Percentiles rank a stretch among this genome's conserved stretches.
Conservation (phyloP, 768 basidiomycete genomes). For the Phaffia australis region DNA sequence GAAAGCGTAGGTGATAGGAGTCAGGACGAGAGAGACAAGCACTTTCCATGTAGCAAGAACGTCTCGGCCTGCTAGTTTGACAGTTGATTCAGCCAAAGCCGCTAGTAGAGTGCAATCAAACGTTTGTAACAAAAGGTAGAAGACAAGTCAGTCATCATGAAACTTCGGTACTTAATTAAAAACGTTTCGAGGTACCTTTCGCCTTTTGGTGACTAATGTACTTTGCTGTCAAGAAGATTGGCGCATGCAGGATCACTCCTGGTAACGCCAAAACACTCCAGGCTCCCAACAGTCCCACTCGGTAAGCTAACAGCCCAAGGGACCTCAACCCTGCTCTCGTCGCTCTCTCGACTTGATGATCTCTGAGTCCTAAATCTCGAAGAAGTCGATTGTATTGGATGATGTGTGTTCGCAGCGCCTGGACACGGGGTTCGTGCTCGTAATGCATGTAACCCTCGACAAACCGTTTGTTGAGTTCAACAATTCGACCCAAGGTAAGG, state of each 20-base stretch:
- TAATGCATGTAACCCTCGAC: slow-evolving; percentile 86
- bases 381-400: slow-evolving; percentile 80
- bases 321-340: slow-evolving; percentile 73
- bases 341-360: slow-evolving; percentile 89
- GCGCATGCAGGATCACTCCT: slow-evolving; percentile 74
- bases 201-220: slow-evolving; percentile 79
- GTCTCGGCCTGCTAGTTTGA: slow-evolving; percentile 91
- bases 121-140: background rate
- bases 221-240: slow-evolving; percentile 83
- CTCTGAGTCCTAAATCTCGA: slow-evolving; percentile 78
- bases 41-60: slow-evolving; percentile 98
- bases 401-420: slow-evolving; percentile 66
- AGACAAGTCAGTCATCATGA: background rate
- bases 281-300: slow-evolving; percentile 58
- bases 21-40: slow-evolving; percentile 78
- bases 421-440: slow-evolving; percentile 80
- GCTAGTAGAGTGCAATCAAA: slow-evolving; percentile 44
- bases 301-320: slow-evolving; percentile 69
- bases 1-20: slow-evolving; percentile 70
- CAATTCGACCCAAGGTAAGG: slow-evolving; percentile 85
- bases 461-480: slow-evolving; percentile 84
- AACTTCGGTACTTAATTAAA: no score
- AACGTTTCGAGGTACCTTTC: slow-evolving; percentile 49
- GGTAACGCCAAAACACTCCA: slow-evolving; percentile 83
- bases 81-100: slow-evolving; percentile 86